Evolutionary conservation across 2,329 filamentous ascomycete genomes (phyloP).

Genomic region (Xylariomycetidae sp.): DNA sequence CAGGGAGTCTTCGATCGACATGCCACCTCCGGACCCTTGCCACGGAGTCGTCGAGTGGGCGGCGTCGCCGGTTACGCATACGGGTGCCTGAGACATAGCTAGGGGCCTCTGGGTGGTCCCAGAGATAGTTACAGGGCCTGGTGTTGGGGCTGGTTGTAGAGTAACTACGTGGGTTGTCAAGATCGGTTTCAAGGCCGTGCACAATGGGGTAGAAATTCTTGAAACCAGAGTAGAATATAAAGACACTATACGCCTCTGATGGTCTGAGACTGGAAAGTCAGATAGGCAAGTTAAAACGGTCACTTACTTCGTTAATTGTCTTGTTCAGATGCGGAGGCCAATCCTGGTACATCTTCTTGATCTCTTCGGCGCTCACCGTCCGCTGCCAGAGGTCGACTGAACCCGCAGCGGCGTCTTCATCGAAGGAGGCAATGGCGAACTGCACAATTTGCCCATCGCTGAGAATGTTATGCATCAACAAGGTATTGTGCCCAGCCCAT

Average conservation of each 20-base stretch:
- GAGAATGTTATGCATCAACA: conserved; percentile 13
- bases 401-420: conserved; percentile 4
- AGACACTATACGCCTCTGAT: too few species aligned
- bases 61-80: conserved; percentile 16
- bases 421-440: conserved; percentile 12
- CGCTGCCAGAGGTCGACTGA: conserved; percentile 16
- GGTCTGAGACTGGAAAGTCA: not conserved
- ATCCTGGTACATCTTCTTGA: conserved; percentile 11
- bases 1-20: conserved; percentile 18
- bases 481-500: conserved; percentile 14
- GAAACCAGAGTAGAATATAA: too few species aligned
- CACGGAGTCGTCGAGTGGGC: conserved; percentile 16
- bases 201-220: too few species aligned
- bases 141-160: conserved; percentile 17
- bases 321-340: conserved; percentile 16
- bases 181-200: too few species aligned
- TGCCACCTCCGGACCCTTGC: conserved; percentile 17
- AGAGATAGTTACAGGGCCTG: conserved; percentile 18
- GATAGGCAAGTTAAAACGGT: not conserved
- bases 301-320: conserved; percentile 16
- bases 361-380: conserved; percentile 11
- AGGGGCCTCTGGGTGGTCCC: conserved; percentile 15
- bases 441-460: conserved; percentile 16
- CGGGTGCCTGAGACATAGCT: conserved; percentile 16
- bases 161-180: conserved; percentile 9